Evolutionary conservation across 257 asterid genomes (phyloP).

Genomic region (Solanum virginianum): DNA sequence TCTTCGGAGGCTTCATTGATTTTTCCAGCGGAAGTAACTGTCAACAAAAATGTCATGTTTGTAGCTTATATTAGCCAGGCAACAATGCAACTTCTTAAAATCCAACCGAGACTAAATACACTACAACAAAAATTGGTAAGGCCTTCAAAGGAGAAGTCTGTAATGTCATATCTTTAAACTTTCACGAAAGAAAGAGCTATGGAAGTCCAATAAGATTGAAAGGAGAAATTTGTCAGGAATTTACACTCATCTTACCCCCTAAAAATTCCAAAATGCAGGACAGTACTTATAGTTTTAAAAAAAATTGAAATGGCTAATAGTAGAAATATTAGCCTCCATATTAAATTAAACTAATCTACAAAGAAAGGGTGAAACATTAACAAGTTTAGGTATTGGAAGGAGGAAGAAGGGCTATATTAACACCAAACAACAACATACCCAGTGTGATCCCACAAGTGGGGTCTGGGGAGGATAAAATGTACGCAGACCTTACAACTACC

Average conservation of each 20-base stretch:
- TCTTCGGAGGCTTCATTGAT: conserved; percentile 44
- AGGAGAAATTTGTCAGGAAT: background rate
- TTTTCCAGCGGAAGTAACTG: conserved; percentile 76
- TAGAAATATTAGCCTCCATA: background rate
- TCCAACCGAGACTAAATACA: background rate
- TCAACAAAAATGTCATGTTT: background rate
- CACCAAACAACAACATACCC: background rate
- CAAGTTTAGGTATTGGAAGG: background rate
- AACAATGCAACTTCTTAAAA: background rate
- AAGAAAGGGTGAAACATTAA: background rate
- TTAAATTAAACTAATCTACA: background rate
- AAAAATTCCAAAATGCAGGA: background rate
- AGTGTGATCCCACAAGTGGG: too few species aligned
- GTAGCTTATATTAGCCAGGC: background rate
- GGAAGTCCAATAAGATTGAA: background rate
- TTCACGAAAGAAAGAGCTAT: background rate
- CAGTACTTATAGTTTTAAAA: background rate
- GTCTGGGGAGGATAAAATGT: too few species aligned
- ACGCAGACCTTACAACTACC: too few species aligned
- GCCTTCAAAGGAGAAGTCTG: background rate
- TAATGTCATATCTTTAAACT: background rate
- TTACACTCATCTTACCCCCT: background rate
- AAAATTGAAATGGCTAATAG: background rate
- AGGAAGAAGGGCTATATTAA: background rate
- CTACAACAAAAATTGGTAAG: background rate